Evolutionary conservation across 2,329 filamentous ascomycete genomes (phyloP), one percentile per base, ranked within the genome.

Genomic region (Colletotrichum abscissum): DNA sequence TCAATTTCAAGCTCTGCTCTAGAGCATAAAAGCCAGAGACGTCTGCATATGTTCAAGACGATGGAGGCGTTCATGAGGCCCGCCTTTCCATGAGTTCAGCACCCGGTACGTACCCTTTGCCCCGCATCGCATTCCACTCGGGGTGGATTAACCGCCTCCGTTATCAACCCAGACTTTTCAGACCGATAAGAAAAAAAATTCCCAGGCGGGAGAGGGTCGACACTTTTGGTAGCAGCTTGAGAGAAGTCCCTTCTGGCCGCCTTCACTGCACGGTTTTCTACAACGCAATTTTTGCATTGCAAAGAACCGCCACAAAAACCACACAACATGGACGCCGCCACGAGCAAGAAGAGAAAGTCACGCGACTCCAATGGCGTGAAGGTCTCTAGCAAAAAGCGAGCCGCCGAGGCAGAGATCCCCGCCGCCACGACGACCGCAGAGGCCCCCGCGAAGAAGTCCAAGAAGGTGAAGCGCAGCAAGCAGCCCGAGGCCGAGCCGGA

Each of bases 291-390:
- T 8, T 19, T 24, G 19, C 14, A 64, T 58, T 60, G 58, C 54
- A 28, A n/a, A 69, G 16, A 68, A 22, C 42, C 42, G 19, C 28
- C 78, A 78, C 35, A 59, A 58, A 62, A 63, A 35, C 49, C 35
- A 49, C 69, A 70, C 46, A 42, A 77, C 2, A 42, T 78, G 76
- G 77, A 72, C 46, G 64, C 72, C 52, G 33, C 63, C 63, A 76
- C 80, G 59, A 83, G 77, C 78, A 87, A 87, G 76, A 88, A 88
- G 81, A 83, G 86, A 65, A 84, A 84, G 75, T 78, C 79, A 56
- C 80, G 79, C 77, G 81, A 82, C 60, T 77, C 76, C 67, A 80
- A 80, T 73, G 77, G 76, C 72, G 73, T 68, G 16, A 80, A 81
- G 70, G 66, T 58, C 14, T 58, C 74, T 73, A 85, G 84, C 76